Evolutionary conservation across 768 basidiomycete genomes (phyloP), one percentile per base, ranked within the genome.

Genomic region (Rhizopogon vesiculosus): DNA sequence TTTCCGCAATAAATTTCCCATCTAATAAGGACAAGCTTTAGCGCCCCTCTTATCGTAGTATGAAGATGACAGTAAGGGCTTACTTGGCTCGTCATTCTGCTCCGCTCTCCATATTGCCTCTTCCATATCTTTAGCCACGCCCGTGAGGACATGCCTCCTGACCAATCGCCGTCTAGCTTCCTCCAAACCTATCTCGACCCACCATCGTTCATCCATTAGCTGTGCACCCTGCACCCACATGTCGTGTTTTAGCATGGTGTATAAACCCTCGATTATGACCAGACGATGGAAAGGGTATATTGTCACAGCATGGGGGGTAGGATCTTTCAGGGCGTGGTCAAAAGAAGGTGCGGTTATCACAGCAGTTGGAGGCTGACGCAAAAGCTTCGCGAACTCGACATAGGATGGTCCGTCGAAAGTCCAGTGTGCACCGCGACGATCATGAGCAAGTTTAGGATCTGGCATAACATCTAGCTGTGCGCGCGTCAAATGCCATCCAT

Each of bases 401-500:
- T 93, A 97, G 22, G 77, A 75, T n/a, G 67, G 61, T 6, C 81
- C 84, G 61, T 97, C 87, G 64, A 98, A 98, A 1, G 94, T 97
- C 89, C 93, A 96, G 61, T 94, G 89, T 13, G 79, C 85, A 2
- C 95, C 95, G 19, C 94, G 82, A 45, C 91, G 71, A 56, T 86
- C 86, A 61, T 88, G 84, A 0, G 94, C 93, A 41, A 85, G 79
- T 51, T 79, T 76, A 0, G 93, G 87, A 67, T 97, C 85, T 13
- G 84, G 82, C 65, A 94, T 80, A 19, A 72, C 65, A 63, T 91
- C 91, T 28, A 98, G 81, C 59, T 90, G 83, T 4, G 83, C 80
- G 22, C 92, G 83, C n/a, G 89, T 81, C 57, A 89, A 77, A 68
- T 98, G 96, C 93, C 93, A 98, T 10, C 96, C 95, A 66, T 98